phyloP scores from a whole-genome alignment of 306 rosid species.

The Canavalia ensiformis region DNA sequence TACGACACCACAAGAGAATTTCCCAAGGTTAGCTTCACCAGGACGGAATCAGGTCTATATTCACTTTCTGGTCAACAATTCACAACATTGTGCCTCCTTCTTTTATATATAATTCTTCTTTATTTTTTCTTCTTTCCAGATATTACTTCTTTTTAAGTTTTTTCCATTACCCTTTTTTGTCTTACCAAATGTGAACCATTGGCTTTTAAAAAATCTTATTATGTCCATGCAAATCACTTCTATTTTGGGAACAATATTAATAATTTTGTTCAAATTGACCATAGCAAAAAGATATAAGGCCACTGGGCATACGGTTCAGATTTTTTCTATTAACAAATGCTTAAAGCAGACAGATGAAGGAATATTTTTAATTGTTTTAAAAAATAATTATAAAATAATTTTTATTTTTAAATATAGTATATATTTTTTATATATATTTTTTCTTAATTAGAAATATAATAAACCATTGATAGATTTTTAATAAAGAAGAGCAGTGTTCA shows the following conservation, averaged over 20 bases:
- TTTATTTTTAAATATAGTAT: too few relatives aligned
- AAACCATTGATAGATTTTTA: too few relatives aligned
- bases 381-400: too few relatives aligned
- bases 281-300: not conserved
- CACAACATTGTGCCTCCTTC: not conserved
- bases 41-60: conserved; percentile 19
- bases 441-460: too few relatives aligned
- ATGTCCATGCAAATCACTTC: conserved; percentile 20
- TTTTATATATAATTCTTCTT: too few relatives aligned
- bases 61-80: conserved; percentile 6
- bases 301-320: not conserved
- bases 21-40: not conserved
- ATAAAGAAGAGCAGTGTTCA: too few relatives aligned
- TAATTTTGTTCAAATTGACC: not conserved
- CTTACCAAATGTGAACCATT: not conserved
- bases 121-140: not conserved
- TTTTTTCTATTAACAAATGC: not conserved
- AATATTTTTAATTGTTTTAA: not conserved
- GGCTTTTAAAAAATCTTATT: not conserved
- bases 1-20: not conserved
- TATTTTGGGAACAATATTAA: too few relatives aligned
- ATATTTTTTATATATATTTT: too few relatives aligned
- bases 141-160: not conserved
- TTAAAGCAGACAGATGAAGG: not conserved
- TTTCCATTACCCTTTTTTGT: not conserved